A percentile compares a stretch with the other conserved stretches of the same genome.
These are phyloP conservation scores for Haplosporangium gracile DNA, from an alignment of 192 early-diverging fungal species.

Conservation along the genomic window DNA sequence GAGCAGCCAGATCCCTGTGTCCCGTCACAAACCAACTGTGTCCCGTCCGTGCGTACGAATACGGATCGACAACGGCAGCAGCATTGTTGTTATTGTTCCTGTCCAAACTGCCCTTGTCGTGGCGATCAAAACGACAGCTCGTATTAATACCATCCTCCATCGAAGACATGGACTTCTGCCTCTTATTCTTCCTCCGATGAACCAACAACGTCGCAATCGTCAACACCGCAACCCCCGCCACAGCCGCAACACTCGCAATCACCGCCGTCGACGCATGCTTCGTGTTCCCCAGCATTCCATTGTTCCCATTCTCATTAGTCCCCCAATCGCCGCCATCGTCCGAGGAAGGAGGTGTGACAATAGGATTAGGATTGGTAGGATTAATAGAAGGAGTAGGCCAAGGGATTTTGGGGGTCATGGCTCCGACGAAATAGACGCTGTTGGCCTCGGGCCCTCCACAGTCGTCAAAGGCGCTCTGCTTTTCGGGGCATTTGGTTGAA, in stretches of 20 bases:
- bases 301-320: background rate
- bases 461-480: conserved; percentile 39
- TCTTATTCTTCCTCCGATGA: conserved; percentile 12
- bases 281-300: background rate
- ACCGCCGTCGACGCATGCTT: conserved; percentile 6
- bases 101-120: background rate
- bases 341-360: background rate
- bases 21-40: conserved; percentile 31
- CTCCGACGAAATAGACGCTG: conserved; percentile 25
- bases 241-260: conserved; percentile 13
- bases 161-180: background rate
- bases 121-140: background rate
- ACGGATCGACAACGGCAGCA: background rate
- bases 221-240: conserved; percentile 9
- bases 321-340: background rate
- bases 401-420: conserved; percentile 15
- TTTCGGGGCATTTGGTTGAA: conserved; percentile 31
- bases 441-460: conserved; percentile 46
- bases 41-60: background rate
- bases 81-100: background rate
- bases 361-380: background rate
- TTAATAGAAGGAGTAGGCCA: conserved; percentile 23
- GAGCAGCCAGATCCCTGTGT: background rate
- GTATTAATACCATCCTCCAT: background rate
- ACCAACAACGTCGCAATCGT: conserved; percentile 14